Evolutionary conservation across 768 basidiomycete genomes (phyloP).

Genomic region (Candolleomyces aberdarensis): DNA sequence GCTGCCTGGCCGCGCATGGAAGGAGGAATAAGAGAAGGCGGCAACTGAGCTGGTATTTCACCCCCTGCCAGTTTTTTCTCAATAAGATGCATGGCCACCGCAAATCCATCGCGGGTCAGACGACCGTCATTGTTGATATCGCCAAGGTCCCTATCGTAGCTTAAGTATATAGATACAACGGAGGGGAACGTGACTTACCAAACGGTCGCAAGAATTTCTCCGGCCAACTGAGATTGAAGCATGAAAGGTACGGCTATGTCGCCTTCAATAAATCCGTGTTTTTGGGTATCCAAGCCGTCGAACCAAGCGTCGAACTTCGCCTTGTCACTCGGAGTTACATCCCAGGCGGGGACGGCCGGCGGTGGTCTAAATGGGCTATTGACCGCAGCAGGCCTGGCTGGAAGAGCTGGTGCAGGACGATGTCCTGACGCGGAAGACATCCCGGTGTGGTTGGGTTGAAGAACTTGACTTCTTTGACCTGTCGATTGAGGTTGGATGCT

Average conservation of each 20-base stretch:
- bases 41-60: conserved; percentile 70
- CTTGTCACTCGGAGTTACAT: conserved; percentile 81
- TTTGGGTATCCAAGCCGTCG: conserved; percentile 71
- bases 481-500: conserved; percentile 62
- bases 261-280: conserved; percentile 82
- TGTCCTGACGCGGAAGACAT: conserved; percentile 27
- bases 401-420: conserved; percentile 30
- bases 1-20: conserved; percentile 53
- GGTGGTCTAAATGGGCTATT: conserved; percentile 20
- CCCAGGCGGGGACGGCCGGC: conserved; percentile 54
- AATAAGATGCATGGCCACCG: conserved; percentile 93
- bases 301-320: conserved; percentile 75
- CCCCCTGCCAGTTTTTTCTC: conserved; percentile 79
- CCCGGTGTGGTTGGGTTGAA: conserved; percentile 52
- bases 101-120: conserved; percentile 89
- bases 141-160: conserved; percentile 62
- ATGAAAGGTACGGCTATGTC: conserved; percentile 96
- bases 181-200: conserved; percentile 34
- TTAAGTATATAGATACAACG: too few species aligned
- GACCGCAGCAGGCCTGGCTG: conserved; percentile 33
- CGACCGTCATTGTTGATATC: conserved; percentile 87
- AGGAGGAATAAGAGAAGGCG: conserved; percentile 77
- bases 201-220: conserved; percentile 81
- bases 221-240: conserved; percentile 82
- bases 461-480: conserved; percentile 42